A percentile compares a stretch with the other conserved stretches of the same genome.
Evolutionary conservation across 305 asterid species (phyloP).

Genomic region (Fraxinus sp.): DNA sequence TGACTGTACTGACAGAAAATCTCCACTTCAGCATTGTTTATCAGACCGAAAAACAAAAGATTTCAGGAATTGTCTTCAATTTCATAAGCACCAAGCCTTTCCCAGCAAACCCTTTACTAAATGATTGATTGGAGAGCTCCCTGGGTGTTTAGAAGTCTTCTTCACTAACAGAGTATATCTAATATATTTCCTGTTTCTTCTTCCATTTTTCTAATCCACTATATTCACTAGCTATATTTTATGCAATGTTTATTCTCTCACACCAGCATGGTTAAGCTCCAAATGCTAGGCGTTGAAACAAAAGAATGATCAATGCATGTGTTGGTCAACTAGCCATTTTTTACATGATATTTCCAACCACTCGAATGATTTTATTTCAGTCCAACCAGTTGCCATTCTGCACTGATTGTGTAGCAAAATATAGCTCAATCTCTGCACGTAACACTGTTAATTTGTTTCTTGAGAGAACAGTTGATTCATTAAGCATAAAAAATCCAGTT

Average conservation of each 20-base stretch:
- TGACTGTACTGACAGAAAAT: not conserved
- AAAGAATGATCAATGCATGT: not conserved
- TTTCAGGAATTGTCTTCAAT: not conserved
- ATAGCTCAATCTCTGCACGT: not conserved
- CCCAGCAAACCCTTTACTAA: not conserved
- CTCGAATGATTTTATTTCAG: not conserved
- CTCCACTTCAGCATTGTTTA: not conserved
- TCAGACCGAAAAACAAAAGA: not conserved
- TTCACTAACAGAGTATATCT: not conserved
- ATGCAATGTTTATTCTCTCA: not conserved
- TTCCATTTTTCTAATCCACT: not conserved
- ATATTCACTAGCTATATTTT: not conserved
- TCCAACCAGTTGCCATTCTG: not conserved
- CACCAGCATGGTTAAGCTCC: not conserved
- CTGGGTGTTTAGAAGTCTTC: not conserved
- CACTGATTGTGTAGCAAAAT: not conserved
- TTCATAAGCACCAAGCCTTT: not conserved
- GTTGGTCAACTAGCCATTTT: not conserved
- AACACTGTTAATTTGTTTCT: not conserved
- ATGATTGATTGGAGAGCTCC: not conserved
- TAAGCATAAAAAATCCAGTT: not conserved
- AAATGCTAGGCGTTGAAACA: not conserved
- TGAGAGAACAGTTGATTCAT: not conserved
- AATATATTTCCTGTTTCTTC: not conserved
- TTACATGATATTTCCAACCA: not conserved